Evolutionary conservation across 2,329 filamentous ascomycete species (phyloP).

Genomic region (Ophiostoma fasciatum): DNA sequence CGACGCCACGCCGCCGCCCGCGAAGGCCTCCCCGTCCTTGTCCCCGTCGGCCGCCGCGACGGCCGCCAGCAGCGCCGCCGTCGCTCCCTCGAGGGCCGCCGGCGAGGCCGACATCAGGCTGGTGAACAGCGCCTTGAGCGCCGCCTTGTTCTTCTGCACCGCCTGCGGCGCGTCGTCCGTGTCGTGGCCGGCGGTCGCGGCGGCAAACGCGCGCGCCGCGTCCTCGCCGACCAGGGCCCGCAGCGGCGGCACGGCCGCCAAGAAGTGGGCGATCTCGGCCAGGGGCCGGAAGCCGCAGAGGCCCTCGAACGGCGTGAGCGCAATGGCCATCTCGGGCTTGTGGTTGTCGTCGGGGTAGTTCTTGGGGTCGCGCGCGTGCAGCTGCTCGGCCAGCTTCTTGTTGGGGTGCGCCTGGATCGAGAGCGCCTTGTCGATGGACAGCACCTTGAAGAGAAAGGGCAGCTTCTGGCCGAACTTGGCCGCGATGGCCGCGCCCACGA

Average conservation of each 20-base stretch:
- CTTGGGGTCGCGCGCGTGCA: conserved; percentile 74
- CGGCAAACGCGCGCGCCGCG: conserved; percentile 41
- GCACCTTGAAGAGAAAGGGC: conserved; percentile 94
- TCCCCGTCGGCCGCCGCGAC: conserved; percentile 28
- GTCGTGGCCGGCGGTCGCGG: conserved; percentile 32
- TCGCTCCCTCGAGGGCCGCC: conserved; percentile 46
- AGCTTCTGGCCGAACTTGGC: conserved; percentile 68
- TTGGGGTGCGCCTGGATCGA: conserved; percentile 96
- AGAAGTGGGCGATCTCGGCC: conserved; percentile 72
- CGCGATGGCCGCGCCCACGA: conserved; percentile 60
- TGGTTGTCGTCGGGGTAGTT: conserved; percentile 99
- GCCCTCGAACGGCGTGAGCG: conserved; percentile 89
- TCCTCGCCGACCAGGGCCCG: conserved; percentile 52
- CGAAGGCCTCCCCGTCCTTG: conserved; percentile 47
- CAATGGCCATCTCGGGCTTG: conserved; percentile 99
- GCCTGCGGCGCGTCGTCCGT: conserved; percentile 21
- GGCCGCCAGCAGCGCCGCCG: conserved; percentile 53
- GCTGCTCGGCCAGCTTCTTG: conserved; percentile 79
- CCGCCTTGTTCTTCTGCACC: conserved; percentile 54
- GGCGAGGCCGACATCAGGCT: conserved; percentile 66
- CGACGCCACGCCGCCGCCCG: conserved; percentile 52
- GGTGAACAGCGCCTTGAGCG: conserved; percentile 59
- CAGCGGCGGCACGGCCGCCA: conserved; percentile 42
- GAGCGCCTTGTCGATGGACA: conserved; percentile 88
- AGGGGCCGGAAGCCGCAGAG: conserved; percentile 90